These are phyloP conservation scores for Pythium vanterpoolii DNA, from an alignment of 352 stramenopile species.

Conservation along the genomic window DNA sequence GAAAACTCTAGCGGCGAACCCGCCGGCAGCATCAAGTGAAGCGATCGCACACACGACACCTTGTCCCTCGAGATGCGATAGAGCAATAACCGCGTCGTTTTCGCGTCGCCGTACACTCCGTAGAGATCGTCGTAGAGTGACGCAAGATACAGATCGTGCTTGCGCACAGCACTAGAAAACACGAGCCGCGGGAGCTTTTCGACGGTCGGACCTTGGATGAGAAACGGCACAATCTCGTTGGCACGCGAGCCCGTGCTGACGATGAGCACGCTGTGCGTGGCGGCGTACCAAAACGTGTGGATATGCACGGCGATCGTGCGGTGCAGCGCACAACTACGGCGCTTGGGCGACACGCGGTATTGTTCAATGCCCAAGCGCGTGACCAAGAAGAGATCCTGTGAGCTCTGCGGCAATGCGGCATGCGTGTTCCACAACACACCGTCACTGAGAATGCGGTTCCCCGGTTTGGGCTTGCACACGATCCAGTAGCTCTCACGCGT, in stretches of 20 bases:
- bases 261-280: constrained; percentile 56
- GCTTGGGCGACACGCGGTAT: constrained; percentile 61
- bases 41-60: constrained; percentile 68
- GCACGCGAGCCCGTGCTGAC: constrained; percentile 69
- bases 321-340: constrained; percentile 51
- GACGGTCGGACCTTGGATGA: constrained; percentile 48
- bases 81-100: constrained; percentile 61
- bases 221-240: constrained; percentile 74
- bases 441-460: constrained; percentile 56
- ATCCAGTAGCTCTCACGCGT: constrained; percentile 61
- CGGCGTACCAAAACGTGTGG: constrained; percentile 74
- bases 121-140: constrained; percentile 70
- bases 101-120: constrained; percentile 52
- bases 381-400: constrained; percentile 73
- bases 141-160: constrained; percentile 56
- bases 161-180: constrained; percentile 56
- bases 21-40: constrained; percentile 65
- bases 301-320: constrained; percentile 53
- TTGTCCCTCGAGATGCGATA: constrained; percentile 65
- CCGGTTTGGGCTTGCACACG: constrained; percentile 60
- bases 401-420: constrained; percentile 34
- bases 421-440: constrained; percentile 72
- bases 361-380: constrained; percentile 77
- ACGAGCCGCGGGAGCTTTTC: constrained; percentile 72
- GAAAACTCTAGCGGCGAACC: constrained; percentile 62